These are phyloP conservation scores for Tephrocybe rancida DNA, from an alignment of 768 basidiomycete species.

Conservation along the genomic window DNA sequence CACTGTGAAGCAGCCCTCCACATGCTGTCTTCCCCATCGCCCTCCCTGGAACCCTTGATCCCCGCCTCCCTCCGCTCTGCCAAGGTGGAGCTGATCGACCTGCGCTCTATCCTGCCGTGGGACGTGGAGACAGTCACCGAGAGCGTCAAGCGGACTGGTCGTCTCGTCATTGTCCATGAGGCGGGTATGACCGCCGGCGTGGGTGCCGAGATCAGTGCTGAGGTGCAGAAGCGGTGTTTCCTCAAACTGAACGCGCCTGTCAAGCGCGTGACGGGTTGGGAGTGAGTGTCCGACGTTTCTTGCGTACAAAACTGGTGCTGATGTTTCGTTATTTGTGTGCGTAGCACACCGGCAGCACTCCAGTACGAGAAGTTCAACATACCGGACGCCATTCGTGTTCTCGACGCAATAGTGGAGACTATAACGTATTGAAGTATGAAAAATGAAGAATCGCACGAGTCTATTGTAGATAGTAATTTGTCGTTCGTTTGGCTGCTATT, in stretches of 20 bases:
- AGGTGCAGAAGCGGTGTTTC: conserved; percentile 88
- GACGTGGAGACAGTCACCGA: conserved; percentile 80
- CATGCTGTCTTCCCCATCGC: conserved; percentile 68
- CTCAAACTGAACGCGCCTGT: conserved; percentile 88
- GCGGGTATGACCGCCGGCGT: conserved; percentile 86
- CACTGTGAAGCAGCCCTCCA: conserved; percentile 85
- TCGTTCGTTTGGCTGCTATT: too few species aligned
- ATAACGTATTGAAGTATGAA: conserved; percentile 54
- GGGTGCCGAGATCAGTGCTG: conserved; percentile 91
- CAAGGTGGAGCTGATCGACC: conserved; percentile 86
- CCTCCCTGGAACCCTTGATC: conserved; percentile 61
- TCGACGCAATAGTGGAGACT: conserved; percentile 86
- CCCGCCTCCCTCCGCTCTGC: conserved; percentile 67
- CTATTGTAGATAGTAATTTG: too few species aligned
- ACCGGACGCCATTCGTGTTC: conserved; percentile 81
- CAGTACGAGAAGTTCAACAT: conserved; percentile 93
- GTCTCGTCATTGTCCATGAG: conserved; percentile 90
- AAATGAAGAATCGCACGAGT: too few species aligned
- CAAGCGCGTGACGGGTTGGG: conserved; percentile 88
- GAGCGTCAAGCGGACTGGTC: conserved; percentile 83
- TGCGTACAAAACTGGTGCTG: neutral
- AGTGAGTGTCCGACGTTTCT: conserved; percentile 59
- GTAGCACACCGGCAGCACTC: conserved; percentile 79
- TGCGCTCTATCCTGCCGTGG: conserved; percentile 89
- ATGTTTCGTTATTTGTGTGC: neutral